Evolutionary conservation across 129 eudicot genomes (phyloP).

Genomic region (Arctium minus): DNA sequence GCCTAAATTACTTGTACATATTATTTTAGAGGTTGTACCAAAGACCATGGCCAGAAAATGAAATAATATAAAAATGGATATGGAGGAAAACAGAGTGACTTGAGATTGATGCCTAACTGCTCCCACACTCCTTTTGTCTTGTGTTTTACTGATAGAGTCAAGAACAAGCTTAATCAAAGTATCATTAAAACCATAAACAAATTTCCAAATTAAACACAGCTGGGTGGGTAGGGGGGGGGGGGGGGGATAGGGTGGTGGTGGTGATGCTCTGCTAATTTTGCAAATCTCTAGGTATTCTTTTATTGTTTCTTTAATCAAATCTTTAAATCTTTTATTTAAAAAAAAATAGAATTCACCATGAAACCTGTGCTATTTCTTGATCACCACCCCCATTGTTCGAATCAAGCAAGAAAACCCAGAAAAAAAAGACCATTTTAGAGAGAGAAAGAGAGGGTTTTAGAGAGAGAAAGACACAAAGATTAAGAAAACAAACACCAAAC

Average conservation of each 20-base stretch:
- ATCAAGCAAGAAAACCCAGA: conserved; percentile 36
- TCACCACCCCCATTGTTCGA: conserved; percentile 41
- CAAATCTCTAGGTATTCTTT: conserved; percentile 74
- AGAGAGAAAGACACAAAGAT: conserved; percentile 28
- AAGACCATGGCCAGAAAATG: background rate
- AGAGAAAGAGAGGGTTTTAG: conserved; percentile 13
- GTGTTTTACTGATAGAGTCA: conserved; percentile 42
- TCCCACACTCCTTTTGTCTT: conserved; percentile 32
- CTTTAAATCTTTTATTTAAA: background rate
- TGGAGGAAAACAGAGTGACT: conserved; percentile 35
- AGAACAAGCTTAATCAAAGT: conserved; percentile 31
- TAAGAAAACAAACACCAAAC: conserved; percentile 34
- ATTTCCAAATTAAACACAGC: conserved; percentile 3
- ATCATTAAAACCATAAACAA: conserved; percentile 22
- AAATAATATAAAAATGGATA: conserved; percentile 13
- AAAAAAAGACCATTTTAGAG: conserved; percentile 10
- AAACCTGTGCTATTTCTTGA: conserved; percentile 39
- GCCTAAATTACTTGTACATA: conserved; percentile 6
- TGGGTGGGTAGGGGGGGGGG: background rate
- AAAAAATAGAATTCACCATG: conserved; percentile 14
- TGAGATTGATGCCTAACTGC: conserved; percentile 39
- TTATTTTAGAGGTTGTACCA: background rate
- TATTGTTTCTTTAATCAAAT: conserved; percentile 26
- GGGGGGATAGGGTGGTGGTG: conserved; percentile 25
- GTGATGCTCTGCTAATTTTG: conserved; percentile 38